Percentiles rank a stretch among this genome's conserved stretches.
Conservation (phyloP, 176 grass and related monocot species). For the Hsuehochloa calcarea region DNA sequence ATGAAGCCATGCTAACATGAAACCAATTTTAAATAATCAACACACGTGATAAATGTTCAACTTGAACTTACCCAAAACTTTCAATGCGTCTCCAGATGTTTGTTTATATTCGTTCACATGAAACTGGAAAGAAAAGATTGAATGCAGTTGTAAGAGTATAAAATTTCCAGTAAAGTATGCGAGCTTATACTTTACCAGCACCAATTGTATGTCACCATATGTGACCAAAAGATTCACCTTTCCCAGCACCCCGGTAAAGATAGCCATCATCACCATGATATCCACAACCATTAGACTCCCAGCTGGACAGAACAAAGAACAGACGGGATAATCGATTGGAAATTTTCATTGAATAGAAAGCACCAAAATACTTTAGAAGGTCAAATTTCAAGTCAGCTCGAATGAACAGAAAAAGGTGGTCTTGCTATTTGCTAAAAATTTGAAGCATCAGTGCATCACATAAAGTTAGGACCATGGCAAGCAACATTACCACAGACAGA, state of each 20-base stretch:
- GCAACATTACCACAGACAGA: neutral
- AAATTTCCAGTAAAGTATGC: slow-evolving; percentile 18
- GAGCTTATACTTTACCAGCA: slow-evolving; percentile 48
- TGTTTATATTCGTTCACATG: slow-evolving; percentile 87
- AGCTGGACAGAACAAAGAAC: slow-evolving; percentile 52
- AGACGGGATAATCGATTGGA: neutral
- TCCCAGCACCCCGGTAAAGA: slow-evolving; percentile 61
- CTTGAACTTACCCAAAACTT: slow-evolving; percentile 55
- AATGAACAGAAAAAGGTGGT: neutral
- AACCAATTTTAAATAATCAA: slow-evolving; percentile 32
- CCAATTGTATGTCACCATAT: slow-evolving; percentile 77
- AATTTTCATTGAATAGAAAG: neutral
- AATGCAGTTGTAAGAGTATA: slow-evolving; percentile 19
- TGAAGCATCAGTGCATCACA: neutral
- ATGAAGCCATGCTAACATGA: slow-evolving; percentile 14
- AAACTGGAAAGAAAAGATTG: slow-evolving; percentile 61
- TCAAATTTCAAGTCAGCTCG: slow-evolving; percentile 18
- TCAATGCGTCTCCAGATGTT: slow-evolving; percentile 61
- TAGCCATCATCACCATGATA: slow-evolving; percentile 91
- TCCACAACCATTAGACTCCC: slow-evolving; percentile 85
- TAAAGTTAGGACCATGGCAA: neutral
- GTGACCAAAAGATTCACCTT: slow-evolving; percentile 89
- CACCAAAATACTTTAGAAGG: slow-evolving; percentile 3
- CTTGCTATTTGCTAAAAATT: neutral
- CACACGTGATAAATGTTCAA: neutral